Base-by-base conservation (phyloP, 352 stramenopile species). In the Pilasporangium apinafurcum region DNA sequence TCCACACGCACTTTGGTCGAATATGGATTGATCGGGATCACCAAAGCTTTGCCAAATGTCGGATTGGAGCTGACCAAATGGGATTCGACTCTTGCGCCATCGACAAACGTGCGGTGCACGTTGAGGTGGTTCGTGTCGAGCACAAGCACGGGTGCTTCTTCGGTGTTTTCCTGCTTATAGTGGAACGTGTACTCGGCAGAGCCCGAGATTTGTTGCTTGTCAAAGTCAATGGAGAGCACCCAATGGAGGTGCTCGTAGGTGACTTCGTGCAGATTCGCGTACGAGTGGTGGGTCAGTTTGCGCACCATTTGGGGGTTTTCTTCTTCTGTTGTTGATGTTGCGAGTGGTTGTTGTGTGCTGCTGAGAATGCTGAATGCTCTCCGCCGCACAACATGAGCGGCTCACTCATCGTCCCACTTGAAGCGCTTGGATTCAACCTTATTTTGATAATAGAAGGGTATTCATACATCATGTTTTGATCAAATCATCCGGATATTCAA, bases 171-270 rank as follows among this genome's bases (percentile, higher is more conserved):
- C 14, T 28, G 41, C 31, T 53, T 51, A 45, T 53, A 56, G 32
- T 73, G 64, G 50, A 96, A 74, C n/a, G 68, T 75, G 60, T 96
- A 97, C 45, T 85, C 87, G 33, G 84, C 92, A 37, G 58, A 78
- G 20, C 80, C 90, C 39, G 53, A 44, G 20, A 98, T 66, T 36
- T 73, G 53, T 26, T 78, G 48, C 6, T 51, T 41, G 24, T 59
- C 43, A 62, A 98, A 98, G 55, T 97, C 83, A 17, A 98, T 49
- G 6, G 58, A 48, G 14, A 89, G 39, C 37, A 76, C 60, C 83
- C 88, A 95, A 44, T 91, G 59, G 16, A 97, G 59, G 56, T 97
- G 86, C 37, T 75, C 76, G 48, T 91, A 83, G 22, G 56, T 57
- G 18, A 86, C 74, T 32, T 94, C 65, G 30, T 83, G 36, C 26